Evolutionary conservation across 345 rosid species (phyloP), one percentile per base, ranked within the genome.

Genomic region (Ailanthus altissimus): DNA sequence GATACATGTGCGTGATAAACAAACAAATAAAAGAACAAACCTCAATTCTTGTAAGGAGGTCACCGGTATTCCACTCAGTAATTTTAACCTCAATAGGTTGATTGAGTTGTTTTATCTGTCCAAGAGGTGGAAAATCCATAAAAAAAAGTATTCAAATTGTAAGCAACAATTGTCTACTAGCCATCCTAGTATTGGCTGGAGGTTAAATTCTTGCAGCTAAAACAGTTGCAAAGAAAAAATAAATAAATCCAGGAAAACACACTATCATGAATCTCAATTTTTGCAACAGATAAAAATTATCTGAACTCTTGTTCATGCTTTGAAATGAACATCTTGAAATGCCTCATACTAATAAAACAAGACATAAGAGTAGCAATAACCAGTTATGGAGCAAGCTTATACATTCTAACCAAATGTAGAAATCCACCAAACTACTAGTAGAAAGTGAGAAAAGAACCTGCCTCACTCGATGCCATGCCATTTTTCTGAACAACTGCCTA

Each of bases 391-490:
- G 16, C 47, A 57, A 54, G 67, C 65, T 80, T 74, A 74, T 74
- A 54, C 28, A 62, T 51, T 15, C 51, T 10, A 9, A n/a, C 47
- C 16, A 59, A 70, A 79, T 10, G 13, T 57, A 54, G 10, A 36
- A 42, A n/a, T 56, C 32, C 21, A 20, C 15, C 45, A 76, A 53
- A 63, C 20, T 14, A 25, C 1, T 57, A 58, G 66, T 67, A 81
- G 23, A n/a, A 81, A 82, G 83, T 36, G 80, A 92, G 94, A 90
- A 79, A 83, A 89, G 89, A 88, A 95, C 98, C 98, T 93, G 99
- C 99, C 98, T 95, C 92, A 89, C 90, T 85, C 98, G 97, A 60
- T 89, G 93, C 98, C 99, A 95, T 67, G 99, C 90, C 56, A 89
- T 81, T 79, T 86, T 85, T 69, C 93, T 83, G 47, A 93, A 90